Conservation (phyloP, 257 asterid species). For the Solanum medicagineum region DNA sequence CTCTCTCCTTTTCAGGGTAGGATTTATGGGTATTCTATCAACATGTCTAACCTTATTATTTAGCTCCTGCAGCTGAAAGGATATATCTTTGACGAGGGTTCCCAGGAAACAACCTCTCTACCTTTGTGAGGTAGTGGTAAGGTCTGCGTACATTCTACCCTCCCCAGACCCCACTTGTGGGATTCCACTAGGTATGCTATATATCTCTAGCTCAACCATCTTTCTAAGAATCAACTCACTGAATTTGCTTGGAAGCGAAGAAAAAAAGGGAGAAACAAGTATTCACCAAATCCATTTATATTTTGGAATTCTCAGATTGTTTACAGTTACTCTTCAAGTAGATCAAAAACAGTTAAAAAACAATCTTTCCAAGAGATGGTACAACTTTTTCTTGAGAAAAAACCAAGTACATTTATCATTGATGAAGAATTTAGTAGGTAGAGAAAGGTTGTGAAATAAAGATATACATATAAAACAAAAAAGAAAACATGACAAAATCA, state of each 20-base stretch:
- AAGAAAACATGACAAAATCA: slow-evolving; percentile 5
- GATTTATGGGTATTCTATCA: neutral
- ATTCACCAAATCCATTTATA: neutral
- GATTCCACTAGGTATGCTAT: no score
- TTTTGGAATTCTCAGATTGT: neutral
- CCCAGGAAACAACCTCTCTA: no score
- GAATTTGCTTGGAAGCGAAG: neutral
- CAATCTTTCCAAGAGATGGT: neutral
- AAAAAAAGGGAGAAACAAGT: neutral
- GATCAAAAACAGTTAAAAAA: neutral
- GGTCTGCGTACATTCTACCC: no score
- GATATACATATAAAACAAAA: neutral
- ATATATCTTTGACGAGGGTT: neutral
- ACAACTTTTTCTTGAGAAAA: neutral
- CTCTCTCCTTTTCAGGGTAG: neutral
- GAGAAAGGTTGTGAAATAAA: neutral
- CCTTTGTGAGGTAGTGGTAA: no score
- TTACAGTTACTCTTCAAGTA: neutral
- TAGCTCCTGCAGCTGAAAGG: neutral
- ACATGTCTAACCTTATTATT: neutral
- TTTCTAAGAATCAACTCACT: neutral
- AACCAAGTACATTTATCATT: neutral
- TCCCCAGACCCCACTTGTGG: no score
- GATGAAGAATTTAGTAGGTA: neutral
- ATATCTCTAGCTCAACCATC: neutral